A percentile compares a stretch with the other conserved stretches of the same genome.
phyloP scores from a whole-genome alignment of 441 rosid genomes.

The Populus hybrid region DNA sequence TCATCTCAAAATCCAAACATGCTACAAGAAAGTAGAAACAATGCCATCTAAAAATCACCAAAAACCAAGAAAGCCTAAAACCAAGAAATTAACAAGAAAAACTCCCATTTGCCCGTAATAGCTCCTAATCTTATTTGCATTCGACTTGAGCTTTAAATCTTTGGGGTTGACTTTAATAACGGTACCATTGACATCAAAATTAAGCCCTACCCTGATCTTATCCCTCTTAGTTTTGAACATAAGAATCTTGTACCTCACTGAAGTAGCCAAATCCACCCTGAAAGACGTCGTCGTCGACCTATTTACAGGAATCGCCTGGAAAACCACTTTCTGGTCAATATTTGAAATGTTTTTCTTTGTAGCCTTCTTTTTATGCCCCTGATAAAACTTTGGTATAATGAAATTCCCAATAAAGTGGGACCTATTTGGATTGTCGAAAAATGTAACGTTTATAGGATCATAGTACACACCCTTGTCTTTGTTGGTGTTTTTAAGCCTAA shows the following conservation, averaged over 20 bases:
- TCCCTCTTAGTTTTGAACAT: constrained; percentile 57
- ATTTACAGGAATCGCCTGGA: constrained; percentile 30
- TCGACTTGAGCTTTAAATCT: constrained; percentile 49
- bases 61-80: constrained; percentile 27
- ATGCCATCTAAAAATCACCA: background rate
- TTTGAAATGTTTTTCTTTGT: constrained; percentile 16
- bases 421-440: constrained; percentile 25
- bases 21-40: background rate
- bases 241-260: constrained; percentile 63
- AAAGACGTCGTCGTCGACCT: constrained; percentile 27
- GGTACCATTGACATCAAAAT: constrained; percentile 40
- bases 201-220: constrained; percentile 40
- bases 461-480: constrained; percentile 61
- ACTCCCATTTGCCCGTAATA: constrained; percentile 19
- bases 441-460: constrained; percentile 45
- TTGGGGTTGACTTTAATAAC: constrained; percentile 28
- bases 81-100: constrained; percentile 23
- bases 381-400: constrained; percentile 44
- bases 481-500: constrained; percentile 56
- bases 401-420: constrained; percentile 19
- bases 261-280: constrained; percentile 64
- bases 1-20: background rate
- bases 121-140: constrained; percentile 22
- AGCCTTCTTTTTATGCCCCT: constrained; percentile 75
- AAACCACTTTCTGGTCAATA: constrained; percentile 27